Base-by-base conservation (phyloP, 352 stramenopile species). In the Pythium chondricola region DNA sequence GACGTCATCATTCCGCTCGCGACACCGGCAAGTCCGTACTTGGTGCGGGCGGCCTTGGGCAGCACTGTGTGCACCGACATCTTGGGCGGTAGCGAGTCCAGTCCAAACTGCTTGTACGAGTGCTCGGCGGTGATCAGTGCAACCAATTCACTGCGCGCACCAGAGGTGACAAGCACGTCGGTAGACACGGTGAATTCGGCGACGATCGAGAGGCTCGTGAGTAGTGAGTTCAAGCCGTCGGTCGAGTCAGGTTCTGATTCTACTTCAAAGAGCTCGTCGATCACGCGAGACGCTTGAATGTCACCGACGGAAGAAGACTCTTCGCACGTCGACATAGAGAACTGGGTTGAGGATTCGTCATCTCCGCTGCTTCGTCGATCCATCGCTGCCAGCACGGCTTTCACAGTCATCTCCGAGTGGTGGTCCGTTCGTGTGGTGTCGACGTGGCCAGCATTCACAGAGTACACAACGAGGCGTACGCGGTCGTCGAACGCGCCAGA, bases 181-280 rank as follows among this genome's bases (percentile, higher is more conserved):
- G 71, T 89, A 4, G 78, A 86, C 16, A 90, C 72, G 0, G 65
- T 87, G 42, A 93, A 93, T 51, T 93, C 81, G 0, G 66, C 76
- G 8, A 87, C 81, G 10, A 90, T 81, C 1, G 72, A 75, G 17
- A 65, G 35, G 18, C 48, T 65, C 0, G 57, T 58, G 18, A 59
- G 22, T 13, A 61, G 21, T n/a, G 56, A 56, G 10, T 52, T 61
- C 13, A 58, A 37, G 4, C 61, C 68, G 10, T 70, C 59, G 4
- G 53, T 57, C 21, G 74, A 79, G 21, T 70, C 81, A 25, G 54
- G 58, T 10, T 85, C 75, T 0, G 81, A 92, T 24, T 92, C 81
- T 40, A 79, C 63, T 45, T 93, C 81, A 45, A 93, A 93, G 2
- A 93, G 58, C 17, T 90, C 81, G 21, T 93, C 78, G 29, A 93